Evolutionary conservation across 768 basidiomycete species (phyloP), one percentile per base, ranked within the genome.

Genomic region (Collybiopsis luxurians): DNA sequence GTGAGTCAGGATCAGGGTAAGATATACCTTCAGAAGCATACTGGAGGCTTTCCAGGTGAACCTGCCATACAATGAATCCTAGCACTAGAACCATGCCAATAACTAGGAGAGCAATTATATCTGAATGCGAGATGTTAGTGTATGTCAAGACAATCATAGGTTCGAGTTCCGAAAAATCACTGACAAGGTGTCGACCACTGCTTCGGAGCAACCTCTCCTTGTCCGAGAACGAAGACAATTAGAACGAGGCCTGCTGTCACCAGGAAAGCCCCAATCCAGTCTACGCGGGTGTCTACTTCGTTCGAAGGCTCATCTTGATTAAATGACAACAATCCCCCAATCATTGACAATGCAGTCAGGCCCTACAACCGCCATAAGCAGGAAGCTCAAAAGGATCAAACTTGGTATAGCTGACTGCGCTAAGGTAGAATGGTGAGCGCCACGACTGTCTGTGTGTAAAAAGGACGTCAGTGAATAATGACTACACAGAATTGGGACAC

Each of bases 251-350:
- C 90, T 0, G 73, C 67, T 0, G 89, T 90, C 15, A 74, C 69
- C 15, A 55, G 93, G 13, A 78, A 67, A 0, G 86, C 87, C 2
- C 92, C 92, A 19, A 89, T 68, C 89, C 90, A 92, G 58, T 95
- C 92, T 0, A 93, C 77, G 0, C 84, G 75, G 24, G 73, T 67
- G 54, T 80, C 79, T 0, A 42, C 50, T 52, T 77, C 76, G 6
- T 62, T 52, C 0, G 80, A 75, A 13, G 75, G 75, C 27, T 63
- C 48, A 61, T 95, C 92, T 0, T 70, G 34, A 28, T 89, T 86
- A 26, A 95, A 83, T 2, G 78, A 78, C n/a, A 86, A 52, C 2
- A 81, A 64, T 0, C 79, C 90, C 1, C 80, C 74, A 2, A 86
- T 17, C 13, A 71, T 28, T 91, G 66, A 69, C 75, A 93, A 63